Conservation (phyloP, 2,329 filamentous ascomycete species). For the Monosporascus sp. region DNA sequence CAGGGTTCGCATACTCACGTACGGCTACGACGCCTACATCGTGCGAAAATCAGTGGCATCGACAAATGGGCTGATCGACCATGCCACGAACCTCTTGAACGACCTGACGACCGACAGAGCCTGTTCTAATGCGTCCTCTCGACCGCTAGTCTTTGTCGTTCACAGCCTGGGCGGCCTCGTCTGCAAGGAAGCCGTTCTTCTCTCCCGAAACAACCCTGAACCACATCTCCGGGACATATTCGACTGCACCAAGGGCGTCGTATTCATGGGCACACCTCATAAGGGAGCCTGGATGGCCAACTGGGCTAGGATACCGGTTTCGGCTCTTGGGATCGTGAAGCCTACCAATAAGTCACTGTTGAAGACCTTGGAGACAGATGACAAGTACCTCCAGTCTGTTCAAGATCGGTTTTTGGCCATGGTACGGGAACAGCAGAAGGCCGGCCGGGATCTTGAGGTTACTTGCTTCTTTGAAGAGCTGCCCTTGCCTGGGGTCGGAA, state of each 20-base stretch:
- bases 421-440: slow-evolving; percentile 17
- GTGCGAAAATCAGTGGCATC: slow-evolving; percentile 10
- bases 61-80: slow-evolving; percentile 21
- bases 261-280: slow-evolving; percentile 36
- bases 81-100: slow-evolving; percentile 25
- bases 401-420: slow-evolving; percentile 13
- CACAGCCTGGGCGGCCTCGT: slow-evolving; percentile 35
- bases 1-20: slow-evolving; percentile 31
- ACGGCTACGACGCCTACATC: slow-evolving; percentile 32
- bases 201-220: slow-evolving; percentile 26
- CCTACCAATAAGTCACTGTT: slow-evolving; percentile 26
- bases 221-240: slow-evolving; percentile 25
- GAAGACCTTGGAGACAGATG: slow-evolving; percentile 2
- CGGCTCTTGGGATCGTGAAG: slow-evolving; percentile 24
- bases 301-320: slow-evolving; percentile 26
- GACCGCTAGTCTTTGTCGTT: slow-evolving; percentile 29
- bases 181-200: slow-evolving; percentile 27
- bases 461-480: too few relatives aligned
- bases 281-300: slow-evolving; percentile 28
- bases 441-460: too few relatives aligned
- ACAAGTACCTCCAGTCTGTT: not conserved
- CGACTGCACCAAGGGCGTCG: slow-evolving; percentile 20
- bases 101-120: slow-evolving; percentile 21
- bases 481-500: too few relatives aligned
- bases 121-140: slow-evolving; percentile 8